These are phyloP conservation scores for Trypanosoma rangeli DNA, from an alignment of 208 protist genomes.

Conservation along the genomic window DNA sequence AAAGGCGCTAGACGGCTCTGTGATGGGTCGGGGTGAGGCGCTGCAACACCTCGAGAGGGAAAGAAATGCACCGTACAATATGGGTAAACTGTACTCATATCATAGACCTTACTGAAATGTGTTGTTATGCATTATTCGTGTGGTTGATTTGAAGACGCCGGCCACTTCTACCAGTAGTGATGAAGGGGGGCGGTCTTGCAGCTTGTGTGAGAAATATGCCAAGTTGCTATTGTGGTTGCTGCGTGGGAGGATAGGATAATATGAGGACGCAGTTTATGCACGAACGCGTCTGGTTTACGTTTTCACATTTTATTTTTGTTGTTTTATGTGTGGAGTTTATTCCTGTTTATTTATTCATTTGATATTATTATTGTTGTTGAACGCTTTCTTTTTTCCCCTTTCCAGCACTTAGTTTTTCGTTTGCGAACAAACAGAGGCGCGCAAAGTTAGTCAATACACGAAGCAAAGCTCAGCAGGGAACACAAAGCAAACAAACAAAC, in stretches of 20 bases:
- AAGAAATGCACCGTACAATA: slow-evolving; percentile 56
- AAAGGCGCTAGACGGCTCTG: not conserved
- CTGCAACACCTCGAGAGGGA: slow-evolving; percentile 33
- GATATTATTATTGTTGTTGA: not conserved
- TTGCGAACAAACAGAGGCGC: not conserved
- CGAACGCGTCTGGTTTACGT: not conserved
- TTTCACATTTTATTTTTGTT: not conserved
- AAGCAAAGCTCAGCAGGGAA: not conserved
- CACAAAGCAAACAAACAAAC: not conserved
- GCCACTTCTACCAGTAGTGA: not conserved
- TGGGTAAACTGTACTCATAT: slow-evolving; percentile 86
- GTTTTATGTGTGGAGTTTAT: not conserved
- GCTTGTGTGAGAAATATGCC: not conserved
- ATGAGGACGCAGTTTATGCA: not conserved
- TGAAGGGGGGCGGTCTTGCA: not conserved
- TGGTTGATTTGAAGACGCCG: not conserved
- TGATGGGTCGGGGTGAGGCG: slow-evolving; percentile 14
- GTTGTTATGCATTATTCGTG: not conserved
- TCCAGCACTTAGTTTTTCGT: not conserved
- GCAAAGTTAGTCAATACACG: not conserved
- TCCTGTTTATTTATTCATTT: too few species aligned
- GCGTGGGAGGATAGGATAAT: not conserved
- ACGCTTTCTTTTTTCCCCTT: not conserved
- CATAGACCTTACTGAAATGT: slow-evolving; percentile 71
- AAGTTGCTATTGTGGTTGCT: not conserved